Evolutionary conservation across 2,329 filamentous ascomycete species (phyloP).

Genomic region (Pseudocercospora cruenta): DNA sequence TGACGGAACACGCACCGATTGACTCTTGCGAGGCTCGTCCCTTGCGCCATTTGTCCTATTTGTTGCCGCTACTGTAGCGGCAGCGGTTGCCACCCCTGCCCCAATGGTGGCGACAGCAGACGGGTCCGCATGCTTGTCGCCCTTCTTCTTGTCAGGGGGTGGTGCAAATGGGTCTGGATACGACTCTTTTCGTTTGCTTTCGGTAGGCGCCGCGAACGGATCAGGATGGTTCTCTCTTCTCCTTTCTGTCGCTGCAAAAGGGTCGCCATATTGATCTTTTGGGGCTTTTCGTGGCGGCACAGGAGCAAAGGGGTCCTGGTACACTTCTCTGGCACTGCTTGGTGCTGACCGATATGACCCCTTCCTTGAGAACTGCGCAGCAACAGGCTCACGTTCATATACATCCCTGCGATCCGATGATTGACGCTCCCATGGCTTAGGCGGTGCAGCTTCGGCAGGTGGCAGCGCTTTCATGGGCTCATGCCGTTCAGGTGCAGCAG

Average conservation of each 20-base stretch:
- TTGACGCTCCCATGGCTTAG: not conserved
- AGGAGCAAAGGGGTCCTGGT: constrained; percentile 6
- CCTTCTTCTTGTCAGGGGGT: not conserved
- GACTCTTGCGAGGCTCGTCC: not conserved
- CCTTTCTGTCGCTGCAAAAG: not conserved
- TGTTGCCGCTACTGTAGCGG: constrained; percentile 3
- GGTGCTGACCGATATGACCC: not conserved
- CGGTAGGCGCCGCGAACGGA: constrained; percentile 5
- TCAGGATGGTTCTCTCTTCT: not conserved
- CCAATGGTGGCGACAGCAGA: not conserved
- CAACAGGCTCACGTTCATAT: not conserved
- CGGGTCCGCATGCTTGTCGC: constrained; percentile 1
- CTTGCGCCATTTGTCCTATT: not conserved
- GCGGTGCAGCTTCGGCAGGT: not conserved
- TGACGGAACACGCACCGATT: not conserved
- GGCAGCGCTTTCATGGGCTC: constrained; percentile 3
- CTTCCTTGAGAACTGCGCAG: not conserved
- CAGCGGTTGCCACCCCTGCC: constrained; percentile 11
- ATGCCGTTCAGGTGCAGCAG: not conserved
- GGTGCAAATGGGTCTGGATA: constrained; percentile 3
- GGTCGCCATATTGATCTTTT: not conserved
- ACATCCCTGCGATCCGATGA: not conserved
- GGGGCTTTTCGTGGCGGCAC: not conserved
- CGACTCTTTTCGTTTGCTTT: not conserved
- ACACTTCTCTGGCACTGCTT: not conserved